These are phyloP conservation scores for Trametes cubensis DNA, from an alignment of 768 basidiomycete species.

Conservation along the genomic window DNA sequence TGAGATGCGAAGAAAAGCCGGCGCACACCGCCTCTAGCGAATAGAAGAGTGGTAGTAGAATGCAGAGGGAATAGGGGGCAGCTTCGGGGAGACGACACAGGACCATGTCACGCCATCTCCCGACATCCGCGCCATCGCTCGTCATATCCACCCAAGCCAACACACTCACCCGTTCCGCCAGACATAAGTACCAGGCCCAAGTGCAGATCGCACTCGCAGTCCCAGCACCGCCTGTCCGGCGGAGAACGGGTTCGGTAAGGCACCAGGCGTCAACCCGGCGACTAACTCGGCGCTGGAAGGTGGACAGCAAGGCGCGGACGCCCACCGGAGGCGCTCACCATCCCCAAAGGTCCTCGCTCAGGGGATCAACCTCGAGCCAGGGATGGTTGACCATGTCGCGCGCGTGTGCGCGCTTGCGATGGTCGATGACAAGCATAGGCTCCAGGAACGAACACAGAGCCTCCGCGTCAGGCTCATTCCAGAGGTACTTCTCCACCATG, in stretches of 20 bases:
- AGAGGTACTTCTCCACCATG: constrained; percentile 88
- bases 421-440: constrained; percentile 77
- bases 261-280: not conserved
- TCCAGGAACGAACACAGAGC: constrained; percentile 67
- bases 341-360: constrained; percentile 24
- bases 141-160: constrained; percentile 6
- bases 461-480: constrained; percentile 57
- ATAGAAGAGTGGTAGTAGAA: not conserved
- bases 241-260: not conserved
- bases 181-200: constrained; percentile 1
- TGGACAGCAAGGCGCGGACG: not conserved
- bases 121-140: constrained; percentile 20
- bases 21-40: constrained; percentile 1
- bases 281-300: not conserved
- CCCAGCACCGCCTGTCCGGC: not conserved
- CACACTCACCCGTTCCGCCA: not conserved
- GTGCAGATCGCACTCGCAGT: not conserved
- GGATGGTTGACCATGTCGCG: constrained; percentile 72
- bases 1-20: constrained; percentile 15
- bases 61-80: not conserved
- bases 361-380: constrained; percentile 59
- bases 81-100: not conserved
- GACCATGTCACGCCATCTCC: constrained; percentile 21
- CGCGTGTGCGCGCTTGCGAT: constrained; percentile 68
- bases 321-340: constrained; percentile 15